Conservation (phyloP, 1,139 yeast genomes). For the Scheffersomyces titani region DNA sequence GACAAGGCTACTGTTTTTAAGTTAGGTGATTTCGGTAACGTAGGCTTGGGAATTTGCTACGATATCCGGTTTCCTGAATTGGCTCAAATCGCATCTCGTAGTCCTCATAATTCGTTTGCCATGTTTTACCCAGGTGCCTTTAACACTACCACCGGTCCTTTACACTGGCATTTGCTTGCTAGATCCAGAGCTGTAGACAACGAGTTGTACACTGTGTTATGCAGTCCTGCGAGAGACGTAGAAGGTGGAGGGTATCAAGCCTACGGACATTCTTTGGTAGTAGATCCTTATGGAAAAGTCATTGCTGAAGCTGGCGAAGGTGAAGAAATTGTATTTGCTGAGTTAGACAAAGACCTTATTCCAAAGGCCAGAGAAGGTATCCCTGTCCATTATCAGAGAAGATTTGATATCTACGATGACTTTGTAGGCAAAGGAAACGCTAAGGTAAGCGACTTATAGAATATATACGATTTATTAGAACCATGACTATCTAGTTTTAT, state of each 20-base stretch:
- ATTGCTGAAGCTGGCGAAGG: conserved; percentile 83
- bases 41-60: conserved; percentile 91
- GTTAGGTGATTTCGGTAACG: conserved; percentile 68
- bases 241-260: conserved; percentile 76
- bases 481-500: not conserved
- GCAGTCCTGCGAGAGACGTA: conserved; percentile 87
- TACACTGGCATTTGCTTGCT: conserved; percentile 90
- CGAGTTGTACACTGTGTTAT: conserved; percentile 74
- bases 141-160: conserved; percentile 93
- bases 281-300: conserved; percentile 81
- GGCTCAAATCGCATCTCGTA: conserved; percentile 77
- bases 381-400: conserved; percentile 78
- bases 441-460: conserved; percentile 38
- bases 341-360: conserved; percentile 65
- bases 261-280: conserved; percentile 87
- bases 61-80: conserved; percentile 92
- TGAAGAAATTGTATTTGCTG: conserved; percentile 81
- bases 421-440: conserved; percentile 49
- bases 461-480: not conserved
- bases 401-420: conserved; percentile 83
- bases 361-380: conserved; percentile 66
- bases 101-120: conserved; percentile 71
- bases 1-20: conserved; percentile 74
- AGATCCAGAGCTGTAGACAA: conserved; percentile 89
- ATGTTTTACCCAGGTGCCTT: conserved; percentile 96